A percentile compares a stretch with the other conserved stretches of the same genome.
Evolutionary conservation across 108 stramenopile genomes (phyloP).

Genomic region (Skeletonema tropicum): DNA sequence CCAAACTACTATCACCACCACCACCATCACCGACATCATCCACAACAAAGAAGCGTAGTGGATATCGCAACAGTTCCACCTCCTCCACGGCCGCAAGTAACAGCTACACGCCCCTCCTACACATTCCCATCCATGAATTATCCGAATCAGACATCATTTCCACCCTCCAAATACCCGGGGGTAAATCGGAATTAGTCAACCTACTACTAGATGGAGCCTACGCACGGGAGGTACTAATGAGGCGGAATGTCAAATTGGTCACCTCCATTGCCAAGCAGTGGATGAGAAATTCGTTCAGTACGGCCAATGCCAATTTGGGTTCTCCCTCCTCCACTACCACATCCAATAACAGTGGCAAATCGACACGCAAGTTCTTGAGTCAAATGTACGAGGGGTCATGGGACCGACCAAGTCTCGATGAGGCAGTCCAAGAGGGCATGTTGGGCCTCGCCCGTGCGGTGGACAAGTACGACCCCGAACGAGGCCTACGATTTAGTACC

Average conservation of each 20-base stretch:
- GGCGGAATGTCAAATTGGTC: conserved; percentile 71
- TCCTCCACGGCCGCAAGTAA: conserved; percentile 5
- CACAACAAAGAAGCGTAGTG: neutral
- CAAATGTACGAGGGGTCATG: conserved; percentile 56
- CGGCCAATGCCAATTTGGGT: conserved; percentile 39
- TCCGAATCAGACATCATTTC: conserved; percentile 60
- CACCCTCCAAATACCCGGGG: conserved; percentile 56
- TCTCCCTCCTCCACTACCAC: neutral
- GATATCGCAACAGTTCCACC: conserved; percentile 16
- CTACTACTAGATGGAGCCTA: conserved; percentile 65
- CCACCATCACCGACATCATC: neutral
- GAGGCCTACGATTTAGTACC: conserved; percentile 75
- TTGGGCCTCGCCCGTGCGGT: conserved; percentile 78
- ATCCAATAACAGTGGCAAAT: neutral
- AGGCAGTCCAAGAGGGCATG: conserved; percentile 87
- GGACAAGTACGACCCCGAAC: conserved; percentile 74
- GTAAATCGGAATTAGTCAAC: conserved; percentile 46
- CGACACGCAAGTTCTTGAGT: conserved; percentile 5
- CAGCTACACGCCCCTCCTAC: conserved; percentile 30
- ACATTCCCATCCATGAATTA: conserved; percentile 23
- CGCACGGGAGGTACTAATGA: conserved; percentile 66
- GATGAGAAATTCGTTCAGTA: conserved; percentile 40
- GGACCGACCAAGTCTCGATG: conserved; percentile 73
- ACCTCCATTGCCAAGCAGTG: conserved; percentile 68
- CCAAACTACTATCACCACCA: neutral